Evolutionary conservation across 2,329 filamentous ascomycete genomes (phyloP), one percentile per base, ranked within the genome.

Genomic region (Xylaria sp.): DNA sequence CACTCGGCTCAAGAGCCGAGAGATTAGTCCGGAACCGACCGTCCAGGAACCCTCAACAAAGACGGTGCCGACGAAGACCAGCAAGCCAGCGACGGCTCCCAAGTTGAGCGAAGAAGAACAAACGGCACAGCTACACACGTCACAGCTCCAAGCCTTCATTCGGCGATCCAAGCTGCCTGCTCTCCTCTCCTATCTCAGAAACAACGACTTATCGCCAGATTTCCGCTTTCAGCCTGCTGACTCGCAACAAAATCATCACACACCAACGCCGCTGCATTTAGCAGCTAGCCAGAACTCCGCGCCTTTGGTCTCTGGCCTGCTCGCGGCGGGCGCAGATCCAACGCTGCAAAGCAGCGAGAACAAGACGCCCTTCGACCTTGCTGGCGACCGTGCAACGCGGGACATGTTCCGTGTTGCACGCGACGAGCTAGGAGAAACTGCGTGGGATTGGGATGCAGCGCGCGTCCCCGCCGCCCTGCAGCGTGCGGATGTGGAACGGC

Each of bases 321-420:
- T 82, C 0, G 92, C 93, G 73, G 88, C 81, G 2, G 80, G 80
- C 1, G 89, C 91, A 1, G 85, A 96, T 68, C 94, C 94, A 0
- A 86, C 85, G 0, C 58, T 87, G 1, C 73, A 74, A 30, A 96
- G 89, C 69, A 78, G 73, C 2, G 91, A 97, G 63, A 89, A 88
- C n/a, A 92, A 89, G 72, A 89, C 90, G 0, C 76, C 94, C 0
- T 97, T 96, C 71, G 91, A 96, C 58, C 82, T 99, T 1, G 86
- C 91, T 0, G 91, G 93, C 48, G 92, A 97, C 71, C 85, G 92
- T 3, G 76, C 87, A 1, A 97, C 92, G 0, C 85, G 93, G 1
- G 92, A 97, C 70, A 90, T 92, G 0, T 99, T 99, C 76, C 89
- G 94, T 1, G 85, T 97, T 1, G 91, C 92, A 3, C 88, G 94